Base-by-base conservation (phyloP, 352 stramenopile genomes). In the Saprolegnia parasitica region DNA sequence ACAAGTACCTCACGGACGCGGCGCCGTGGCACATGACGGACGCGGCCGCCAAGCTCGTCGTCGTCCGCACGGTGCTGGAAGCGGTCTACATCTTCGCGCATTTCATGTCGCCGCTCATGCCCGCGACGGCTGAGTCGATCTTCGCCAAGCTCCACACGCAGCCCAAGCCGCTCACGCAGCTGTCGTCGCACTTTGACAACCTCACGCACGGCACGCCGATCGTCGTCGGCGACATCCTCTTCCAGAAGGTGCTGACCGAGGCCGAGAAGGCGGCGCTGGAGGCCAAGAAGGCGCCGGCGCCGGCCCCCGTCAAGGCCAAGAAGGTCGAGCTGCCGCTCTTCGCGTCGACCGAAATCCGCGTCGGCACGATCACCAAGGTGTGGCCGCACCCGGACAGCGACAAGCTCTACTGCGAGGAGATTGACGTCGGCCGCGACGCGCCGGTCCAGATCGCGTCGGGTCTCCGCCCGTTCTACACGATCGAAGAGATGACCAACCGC, bases 321-420 rank as follows among this genome's bases (percentile, higher is more conserved):
- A 90, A 91, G 74, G 58, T 73, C 11, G 72, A 81, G 15, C 77
- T 75, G 55, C 83, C 83, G 49, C 77, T 93, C 47, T 95, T 92
- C 55, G 76, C 86, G 1, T 86, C 79, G 49, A 74, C 91, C 15
- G 86, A 95, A 49, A 92, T 95, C 62, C 86, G 86, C 49, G 87
- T 95, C 5, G 87, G 86, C 32, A 78, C 86, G 46, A 87, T 95
- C 75, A 78, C 77, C 40, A 91, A 91, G 71, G 86, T 81, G 10
- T 95, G 87, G 87, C 81, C 86, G 60, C 87, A 95, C 72, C 86
- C 86, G 15, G 86, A 94, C 60, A 91, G 83, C 73, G 87, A 95
- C 49, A 99, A 98, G 76, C 84, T 99, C 0, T 99, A 95, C 76
- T 99, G 97, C 73, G 97, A 99, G 79, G 97, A 99, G 80, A 99